These are phyloP conservation scores for Rhodotorula sp. DNA, from an alignment of 1,284 basidiomycete genomes.

Conservation along the genomic window DNA sequence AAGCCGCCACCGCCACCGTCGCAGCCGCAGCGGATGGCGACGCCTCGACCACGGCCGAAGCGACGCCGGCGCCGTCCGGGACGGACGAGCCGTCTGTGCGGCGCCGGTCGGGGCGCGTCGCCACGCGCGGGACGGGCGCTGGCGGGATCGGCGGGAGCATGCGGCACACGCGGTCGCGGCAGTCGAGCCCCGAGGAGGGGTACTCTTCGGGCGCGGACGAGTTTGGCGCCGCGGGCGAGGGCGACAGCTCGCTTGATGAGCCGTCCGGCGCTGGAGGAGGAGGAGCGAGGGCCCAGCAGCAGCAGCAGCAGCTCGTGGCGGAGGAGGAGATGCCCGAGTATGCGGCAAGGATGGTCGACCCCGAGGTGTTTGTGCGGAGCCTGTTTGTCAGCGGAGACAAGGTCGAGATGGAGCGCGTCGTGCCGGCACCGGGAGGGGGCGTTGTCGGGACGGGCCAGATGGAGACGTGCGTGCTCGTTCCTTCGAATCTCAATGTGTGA, in stretches of 20 bases:
- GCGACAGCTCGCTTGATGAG: not conserved
- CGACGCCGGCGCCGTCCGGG: not conserved
- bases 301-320: not conserved
- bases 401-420: slow-evolving; percentile 30
- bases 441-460: slow-evolving; percentile 16
- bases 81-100: slow-evolving; percentile 5
- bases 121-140: not conserved
- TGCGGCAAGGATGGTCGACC: slow-evolving; percentile 36
- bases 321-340: slow-evolving; percentile 38
- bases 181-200: slow-evolving; percentile 20
- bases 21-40: not conserved
- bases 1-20: not conserved
- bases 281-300: not conserved
- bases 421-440: slow-evolving; percentile 5
- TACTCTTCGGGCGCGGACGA: slow-evolving; percentile 4
- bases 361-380: slow-evolving; percentile 34
- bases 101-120: slow-evolving; percentile 11
- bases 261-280: not conserved
- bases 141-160: not conserved
- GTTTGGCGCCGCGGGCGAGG: not conserved
- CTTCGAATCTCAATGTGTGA: too few species aligned
- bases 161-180: slow-evolving; percentile 14
- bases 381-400: slow-evolving; percentile 34
- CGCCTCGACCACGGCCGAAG: not conserved
- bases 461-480: slow-evolving; percentile 2